Evolutionary conservation across 2,329 filamentous ascomycete species (phyloP).

Genomic region (Teratosphaeria viscida): DNA sequence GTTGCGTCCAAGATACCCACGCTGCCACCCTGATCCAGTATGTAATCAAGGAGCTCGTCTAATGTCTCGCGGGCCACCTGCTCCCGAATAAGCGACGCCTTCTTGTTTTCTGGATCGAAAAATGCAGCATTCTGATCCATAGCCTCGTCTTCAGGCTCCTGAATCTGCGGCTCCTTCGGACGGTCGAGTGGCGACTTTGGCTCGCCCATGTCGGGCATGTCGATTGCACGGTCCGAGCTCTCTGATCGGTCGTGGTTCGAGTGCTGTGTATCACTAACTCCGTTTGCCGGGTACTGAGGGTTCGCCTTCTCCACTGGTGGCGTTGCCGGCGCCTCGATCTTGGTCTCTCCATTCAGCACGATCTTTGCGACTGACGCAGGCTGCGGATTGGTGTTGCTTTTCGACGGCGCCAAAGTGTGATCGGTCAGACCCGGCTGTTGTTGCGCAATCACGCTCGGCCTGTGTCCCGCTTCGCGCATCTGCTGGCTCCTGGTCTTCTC

Average conservation of each 20-base stretch:
- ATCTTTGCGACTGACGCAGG: conserved; percentile 42
- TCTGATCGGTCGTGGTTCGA: conserved; percentile 21
- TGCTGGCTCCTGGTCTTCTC: conserved; percentile 22
- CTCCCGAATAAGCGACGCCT: conserved; percentile 73
- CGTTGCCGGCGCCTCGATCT: conserved; percentile 25
- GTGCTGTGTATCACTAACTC: conserved; percentile 1
- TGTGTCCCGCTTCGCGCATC: conserved; percentile 3
- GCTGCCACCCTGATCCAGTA: conserved; percentile 69
- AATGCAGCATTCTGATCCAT: conserved; percentile 88
- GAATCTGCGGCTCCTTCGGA: conserved; percentile 2
- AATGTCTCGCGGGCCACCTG: conserved; percentile 86
- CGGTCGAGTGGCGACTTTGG: conserved; percentile 5
- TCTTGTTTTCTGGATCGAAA: conserved; percentile 82
- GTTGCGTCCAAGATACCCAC: conserved; percentile 96
- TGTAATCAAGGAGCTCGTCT: conserved; percentile 84
- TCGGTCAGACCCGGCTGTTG: conserved; percentile 3
- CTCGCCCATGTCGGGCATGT: conserved; percentile 14
- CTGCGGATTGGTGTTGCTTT: conserved; percentile 8
- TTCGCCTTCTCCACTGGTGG: conserved; percentile 17
- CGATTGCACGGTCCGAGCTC: conserved; percentile 5
- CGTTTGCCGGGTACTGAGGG: not conserved
- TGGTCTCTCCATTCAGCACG: conserved; percentile 46
- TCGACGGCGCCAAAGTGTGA: conserved; percentile 5
- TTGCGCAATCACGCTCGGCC: not conserved
- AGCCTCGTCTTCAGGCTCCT: conserved; percentile 31